Conservation (phyloP, 371 early-diverging fungal genomes). For the Circinella umbellata region DNA sequence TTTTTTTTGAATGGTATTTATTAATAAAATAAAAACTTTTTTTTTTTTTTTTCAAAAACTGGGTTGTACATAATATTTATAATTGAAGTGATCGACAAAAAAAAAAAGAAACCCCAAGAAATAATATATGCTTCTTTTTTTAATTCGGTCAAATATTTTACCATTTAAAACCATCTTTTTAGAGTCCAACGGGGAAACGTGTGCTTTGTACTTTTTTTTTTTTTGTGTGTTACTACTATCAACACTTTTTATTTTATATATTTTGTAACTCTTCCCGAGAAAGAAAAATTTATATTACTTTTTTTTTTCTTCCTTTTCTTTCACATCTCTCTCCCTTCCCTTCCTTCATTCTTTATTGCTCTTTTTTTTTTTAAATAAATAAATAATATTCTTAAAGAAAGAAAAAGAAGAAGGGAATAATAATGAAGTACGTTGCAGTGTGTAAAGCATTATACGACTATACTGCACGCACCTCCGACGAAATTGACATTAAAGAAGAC, state of each 20-base stretch:
- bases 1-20: too few species aligned
- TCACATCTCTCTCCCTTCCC: too few species aligned
- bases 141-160: constrained; percentile 1
- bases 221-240: too few species aligned
- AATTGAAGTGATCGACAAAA: background rate
- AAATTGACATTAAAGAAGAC: constrained; percentile 81
- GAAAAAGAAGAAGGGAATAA: background rate
- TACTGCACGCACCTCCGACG: constrained; percentile 84
- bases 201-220: too few species aligned
- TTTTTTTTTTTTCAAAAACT: too few species aligned
- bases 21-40: too few species aligned
- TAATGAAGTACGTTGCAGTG: constrained; percentile 53
- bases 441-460: constrained; percentile 70
- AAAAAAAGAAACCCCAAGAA: background rate
- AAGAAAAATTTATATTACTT: background rate
- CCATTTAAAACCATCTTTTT: background rate
- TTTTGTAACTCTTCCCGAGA: background rate
- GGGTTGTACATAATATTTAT: too few species aligned
- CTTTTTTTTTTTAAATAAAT: background rate
- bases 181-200: background rate
- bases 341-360: background rate
- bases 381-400: background rate
- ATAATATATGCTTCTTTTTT: background rate
- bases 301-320: background rate
- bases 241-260: background rate